These are phyloP conservation scores for Hevea brasiliensis DNA, from an alignment of 345 rosid genomes.

Conservation along the genomic window DNA sequence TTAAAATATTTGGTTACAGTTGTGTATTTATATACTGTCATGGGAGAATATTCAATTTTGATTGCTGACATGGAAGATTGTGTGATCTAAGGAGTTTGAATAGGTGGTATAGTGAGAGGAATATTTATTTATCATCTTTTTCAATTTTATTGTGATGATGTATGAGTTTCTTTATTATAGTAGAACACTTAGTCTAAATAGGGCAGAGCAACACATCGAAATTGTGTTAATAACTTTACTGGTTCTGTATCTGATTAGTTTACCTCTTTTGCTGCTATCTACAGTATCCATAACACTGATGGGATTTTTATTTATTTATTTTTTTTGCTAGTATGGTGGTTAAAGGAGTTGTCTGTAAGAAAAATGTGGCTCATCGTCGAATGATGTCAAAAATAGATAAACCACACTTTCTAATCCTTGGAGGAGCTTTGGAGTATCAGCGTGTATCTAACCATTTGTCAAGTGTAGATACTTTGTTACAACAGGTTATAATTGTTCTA, in stretches of 20 bases:
- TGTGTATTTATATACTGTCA: neutral
- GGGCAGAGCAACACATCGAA: neutral
- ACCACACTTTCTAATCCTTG: conserved; percentile 20
- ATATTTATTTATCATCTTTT: too few relatives aligned
- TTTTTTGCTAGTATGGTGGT: conserved; percentile 62
- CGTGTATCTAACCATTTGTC: conserved; percentile 30
- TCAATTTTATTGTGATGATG: neutral
- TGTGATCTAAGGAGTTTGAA: neutral
- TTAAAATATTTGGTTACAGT: conserved; percentile 1
- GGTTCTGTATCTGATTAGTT: neutral
- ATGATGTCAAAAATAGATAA: conserved; percentile 63
- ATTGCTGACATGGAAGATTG: neutral
- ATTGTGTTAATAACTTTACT: neutral
- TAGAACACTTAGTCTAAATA: neutral
- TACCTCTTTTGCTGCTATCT: conserved; percentile 10
- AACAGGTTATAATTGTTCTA: conserved; percentile 25
- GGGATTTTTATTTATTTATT: conserved; percentile 30
- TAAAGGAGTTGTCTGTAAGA: conserved; percentile 97
- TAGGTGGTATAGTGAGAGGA: neutral
- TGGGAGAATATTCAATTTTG: conserved; percentile 1
- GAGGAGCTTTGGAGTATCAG: conserved; percentile 25
- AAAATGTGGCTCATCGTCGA: conserved; percentile 92
- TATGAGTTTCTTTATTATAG: neutral
- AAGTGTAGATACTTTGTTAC: conserved; percentile 28
- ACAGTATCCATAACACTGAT: neutral